Conservation (phyloP, 352 stramenopile species). For the Globisporangium mamillatum region DNA sequence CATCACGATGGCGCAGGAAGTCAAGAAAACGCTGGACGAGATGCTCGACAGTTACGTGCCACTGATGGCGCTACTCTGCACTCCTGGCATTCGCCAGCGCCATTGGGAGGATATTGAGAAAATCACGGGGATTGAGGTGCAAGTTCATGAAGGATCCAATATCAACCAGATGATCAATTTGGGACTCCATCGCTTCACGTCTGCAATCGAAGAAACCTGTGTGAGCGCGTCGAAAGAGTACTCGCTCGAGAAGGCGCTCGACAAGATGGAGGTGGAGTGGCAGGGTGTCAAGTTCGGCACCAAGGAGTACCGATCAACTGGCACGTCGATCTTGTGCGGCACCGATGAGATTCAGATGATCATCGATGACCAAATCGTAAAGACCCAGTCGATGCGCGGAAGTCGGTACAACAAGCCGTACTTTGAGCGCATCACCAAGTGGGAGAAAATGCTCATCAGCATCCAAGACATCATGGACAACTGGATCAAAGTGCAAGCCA, state of each 20-base stretch:
- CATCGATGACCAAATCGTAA: constrained; percentile 95
- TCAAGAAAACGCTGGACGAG: constrained; percentile 81
- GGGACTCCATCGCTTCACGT: constrained; percentile 79
- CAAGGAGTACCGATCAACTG: constrained; percentile 92
- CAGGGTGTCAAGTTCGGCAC: constrained; percentile 89
- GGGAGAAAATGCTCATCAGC: constrained; percentile 89
- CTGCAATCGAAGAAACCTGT: constrained; percentile 91
- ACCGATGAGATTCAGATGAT: constrained; percentile 92
- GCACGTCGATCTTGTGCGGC: constrained; percentile 88
- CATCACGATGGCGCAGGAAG: constrained; percentile 76
- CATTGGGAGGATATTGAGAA: constrained; percentile 93
- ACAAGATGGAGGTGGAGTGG: constrained; percentile 95
- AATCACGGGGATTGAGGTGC: constrained; percentile 85
- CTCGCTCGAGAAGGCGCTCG: constrained; percentile 89
- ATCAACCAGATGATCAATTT: constrained; percentile 91
- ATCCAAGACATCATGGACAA: constrained; percentile 93
- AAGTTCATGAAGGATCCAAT: constrained; percentile 88
- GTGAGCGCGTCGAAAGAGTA: constrained; percentile 94
- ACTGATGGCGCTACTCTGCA: constrained; percentile 91
- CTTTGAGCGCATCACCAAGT: constrained; percentile 81
- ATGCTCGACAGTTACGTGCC: constrained; percentile 89
- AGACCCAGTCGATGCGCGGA: constrained; percentile 94
- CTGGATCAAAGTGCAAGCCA: constrained; percentile 93
- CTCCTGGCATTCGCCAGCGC: constrained; percentile 87
- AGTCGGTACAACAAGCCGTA: constrained; percentile 93